Evolutionary conservation across 129 eudicot genomes (phyloP), one percentile per base, ranked within the genome.

Genomic region (Helianthus tuberosus): DNA sequence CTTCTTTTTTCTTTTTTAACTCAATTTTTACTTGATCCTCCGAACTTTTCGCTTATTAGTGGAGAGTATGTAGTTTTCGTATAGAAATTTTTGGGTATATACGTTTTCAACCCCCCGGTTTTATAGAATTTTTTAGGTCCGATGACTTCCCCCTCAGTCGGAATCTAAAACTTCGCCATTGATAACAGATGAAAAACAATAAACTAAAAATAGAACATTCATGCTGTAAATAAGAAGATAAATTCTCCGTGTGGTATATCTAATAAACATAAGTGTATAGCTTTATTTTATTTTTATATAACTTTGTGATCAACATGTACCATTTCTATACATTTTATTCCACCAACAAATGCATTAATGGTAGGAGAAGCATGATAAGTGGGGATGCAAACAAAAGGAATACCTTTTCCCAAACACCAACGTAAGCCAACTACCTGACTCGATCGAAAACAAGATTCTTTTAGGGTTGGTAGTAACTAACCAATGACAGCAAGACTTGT

Each of bases 401-500:
- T 9, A 29, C 17, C 65, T 60, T 29, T 60, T 60, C 5, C 11
- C 46, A n/a, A 69, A 69, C 73, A 49, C 60, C 61, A 11, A 68
- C 27, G 13, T 41, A 48, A 49, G 11, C 73, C 73, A 68, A 68
- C 60, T 46, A 68, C 73, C 60, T 27, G 25, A 50, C 60, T 61
- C 73, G 32, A 20, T 49, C 60, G 50, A 49, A 48, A 49, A 29
- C 60, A 68, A 68, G 73, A 68, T 69, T 69, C 74, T 38, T 51
- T 69, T 36, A 53, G 25, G 51, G 35, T 52, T 69, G 74, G 65
- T 75, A 41, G 66, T 25, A 64, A 52, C 79, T 63, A 75, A 41
- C 79, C 65, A 65, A 64, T 75, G 63, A 52, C 61, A 75, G 79
- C 72, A 38, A 41, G 35, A 65, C 74, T 39, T 62, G 66, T 75